phyloP scores from a whole-genome alignment of 2,329 filamentous ascomycete species.

The Fusarium musae region DNA sequence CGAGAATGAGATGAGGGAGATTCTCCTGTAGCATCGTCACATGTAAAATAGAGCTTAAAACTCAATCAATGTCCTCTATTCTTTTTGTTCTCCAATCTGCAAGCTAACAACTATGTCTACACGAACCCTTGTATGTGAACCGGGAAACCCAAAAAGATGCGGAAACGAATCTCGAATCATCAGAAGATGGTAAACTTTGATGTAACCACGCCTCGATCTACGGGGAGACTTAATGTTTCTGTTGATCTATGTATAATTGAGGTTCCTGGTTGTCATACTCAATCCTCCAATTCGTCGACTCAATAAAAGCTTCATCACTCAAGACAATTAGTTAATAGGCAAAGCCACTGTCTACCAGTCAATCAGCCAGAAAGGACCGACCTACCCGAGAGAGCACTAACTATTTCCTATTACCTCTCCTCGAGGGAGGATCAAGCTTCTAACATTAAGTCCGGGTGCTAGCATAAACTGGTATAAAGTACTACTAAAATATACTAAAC shows the following conservation, averaged over 20 bases:
- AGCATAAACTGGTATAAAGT: not conserved
- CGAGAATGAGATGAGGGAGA: slow-evolving; percentile 56
- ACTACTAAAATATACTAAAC: not conserved
- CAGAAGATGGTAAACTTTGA: not conserved
- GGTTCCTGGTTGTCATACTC: not conserved
- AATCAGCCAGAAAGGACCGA: not conserved
- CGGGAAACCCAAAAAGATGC: not conserved
- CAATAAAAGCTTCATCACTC: not conserved
- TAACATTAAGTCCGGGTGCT: not conserved
- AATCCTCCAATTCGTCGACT: not conserved
- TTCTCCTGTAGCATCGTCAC: slow-evolving; percentile 62
- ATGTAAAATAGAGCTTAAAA: slow-evolving; percentile 73
- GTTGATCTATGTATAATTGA: not conserved
- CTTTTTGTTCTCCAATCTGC: slow-evolving; percentile 59
- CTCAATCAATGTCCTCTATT: slow-evolving; percentile 71
- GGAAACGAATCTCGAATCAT: not conserved
- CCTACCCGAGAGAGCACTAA: not conserved
- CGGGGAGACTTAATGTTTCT: not conserved
- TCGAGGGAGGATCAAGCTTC: not conserved
- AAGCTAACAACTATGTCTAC: not conserved
- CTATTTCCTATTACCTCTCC: not conserved
- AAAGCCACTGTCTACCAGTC: not conserved
- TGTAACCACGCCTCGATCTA: not conserved
- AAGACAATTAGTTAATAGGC: not conserved
- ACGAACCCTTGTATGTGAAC: not conserved